phyloP scores from a whole-genome alignment of 1,284 basidiomycete genomes.

The Ceratobasidium sp. region DNA sequence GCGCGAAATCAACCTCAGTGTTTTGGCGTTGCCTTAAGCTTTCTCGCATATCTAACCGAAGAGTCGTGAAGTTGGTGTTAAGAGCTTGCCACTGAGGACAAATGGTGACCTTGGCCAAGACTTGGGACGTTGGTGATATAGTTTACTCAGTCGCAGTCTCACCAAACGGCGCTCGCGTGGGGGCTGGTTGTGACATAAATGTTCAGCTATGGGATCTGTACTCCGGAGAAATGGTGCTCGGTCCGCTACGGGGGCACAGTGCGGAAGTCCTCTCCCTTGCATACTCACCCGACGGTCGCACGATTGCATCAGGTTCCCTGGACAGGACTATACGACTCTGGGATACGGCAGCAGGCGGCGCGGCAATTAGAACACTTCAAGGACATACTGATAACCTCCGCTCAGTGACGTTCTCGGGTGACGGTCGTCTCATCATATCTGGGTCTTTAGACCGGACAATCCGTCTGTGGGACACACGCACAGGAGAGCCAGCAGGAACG shows the following conservation, averaged over 20 bases:
- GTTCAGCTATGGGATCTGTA: too few species aligned
- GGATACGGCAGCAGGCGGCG: not conserved
- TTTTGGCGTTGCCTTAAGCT: too few species aligned
- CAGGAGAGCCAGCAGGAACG: not conserved
- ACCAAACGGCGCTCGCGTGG: too few species aligned
- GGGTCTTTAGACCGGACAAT: constrained; percentile 29
- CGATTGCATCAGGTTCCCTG: constrained; percentile 15
- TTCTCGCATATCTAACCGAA: too few species aligned
- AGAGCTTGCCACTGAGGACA: too few species aligned
- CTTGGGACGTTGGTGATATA: too few species aligned
- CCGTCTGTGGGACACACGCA: constrained; percentile 29
- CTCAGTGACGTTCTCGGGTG: constrained; percentile 30
- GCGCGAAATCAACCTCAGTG: too few species aligned
- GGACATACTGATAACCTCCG: not conserved
- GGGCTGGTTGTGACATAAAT: too few species aligned
- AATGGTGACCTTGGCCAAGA: too few species aligned
- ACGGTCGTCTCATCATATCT: constrained; percentile 35
- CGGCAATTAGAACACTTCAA: not conserved
- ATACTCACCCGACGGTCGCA: constrained; percentile 23
- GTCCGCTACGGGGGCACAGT: constrained; percentile 35
- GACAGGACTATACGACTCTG: constrained; percentile 21
- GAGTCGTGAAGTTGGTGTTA: too few species aligned
- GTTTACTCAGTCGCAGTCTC: too few species aligned
- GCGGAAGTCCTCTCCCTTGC: not conserved
- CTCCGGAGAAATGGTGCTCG: not conserved